Conservation (phyloP, 352 stramenopile genomes). For the Pythium chondricola region DNA sequence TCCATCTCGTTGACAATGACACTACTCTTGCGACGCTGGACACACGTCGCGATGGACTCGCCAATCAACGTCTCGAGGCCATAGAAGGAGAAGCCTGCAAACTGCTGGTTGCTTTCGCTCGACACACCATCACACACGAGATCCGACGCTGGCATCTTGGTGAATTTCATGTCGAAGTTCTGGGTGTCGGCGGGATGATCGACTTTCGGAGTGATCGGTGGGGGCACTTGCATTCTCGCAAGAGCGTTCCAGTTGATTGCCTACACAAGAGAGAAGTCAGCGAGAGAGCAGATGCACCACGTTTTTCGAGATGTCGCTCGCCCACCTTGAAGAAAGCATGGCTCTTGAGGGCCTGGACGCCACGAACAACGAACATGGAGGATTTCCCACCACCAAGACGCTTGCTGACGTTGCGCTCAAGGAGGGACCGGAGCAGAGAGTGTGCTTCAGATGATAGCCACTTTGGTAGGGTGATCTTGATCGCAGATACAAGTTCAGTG, state of each 20-base stretch:
- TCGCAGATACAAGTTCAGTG: background rate
- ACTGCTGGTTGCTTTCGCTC: conserved; percentile 49
- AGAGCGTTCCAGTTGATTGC: conserved; percentile 92
- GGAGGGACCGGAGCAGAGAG: conserved; percentile 93
- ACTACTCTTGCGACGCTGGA: conserved; percentile 19
- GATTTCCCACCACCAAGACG: conserved; percentile 90
- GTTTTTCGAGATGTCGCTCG: too few species aligned
- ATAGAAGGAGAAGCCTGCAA: conserved; percentile 76
- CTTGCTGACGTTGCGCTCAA: conserved; percentile 95
- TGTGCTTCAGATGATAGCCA: conserved; percentile 86
- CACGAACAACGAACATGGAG: conserved; percentile 97
- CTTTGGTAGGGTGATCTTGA: conserved; percentile 54
- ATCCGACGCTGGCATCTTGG: conserved; percentile 52
- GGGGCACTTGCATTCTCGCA: conserved; percentile 83
- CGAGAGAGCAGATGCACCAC: conserved; percentile 22
- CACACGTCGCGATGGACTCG: conserved; percentile 13
- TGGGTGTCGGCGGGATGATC: conserved; percentile 86
- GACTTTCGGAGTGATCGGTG: conserved; percentile 87
- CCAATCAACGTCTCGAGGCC: conserved; percentile 29
- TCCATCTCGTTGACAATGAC: conserved; percentile 5
- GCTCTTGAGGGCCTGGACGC: conserved; percentile 92
- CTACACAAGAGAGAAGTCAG: conserved; percentile 7
- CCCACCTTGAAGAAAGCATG: conserved; percentile 94
- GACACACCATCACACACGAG: conserved; percentile 39
- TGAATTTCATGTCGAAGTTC: conserved; percentile 95